Evolutionary conservation across 768 basidiomycete genomes (phyloP), one percentile per base, ranked within the genome.

Genomic region (Boletellus sp.): DNA sequence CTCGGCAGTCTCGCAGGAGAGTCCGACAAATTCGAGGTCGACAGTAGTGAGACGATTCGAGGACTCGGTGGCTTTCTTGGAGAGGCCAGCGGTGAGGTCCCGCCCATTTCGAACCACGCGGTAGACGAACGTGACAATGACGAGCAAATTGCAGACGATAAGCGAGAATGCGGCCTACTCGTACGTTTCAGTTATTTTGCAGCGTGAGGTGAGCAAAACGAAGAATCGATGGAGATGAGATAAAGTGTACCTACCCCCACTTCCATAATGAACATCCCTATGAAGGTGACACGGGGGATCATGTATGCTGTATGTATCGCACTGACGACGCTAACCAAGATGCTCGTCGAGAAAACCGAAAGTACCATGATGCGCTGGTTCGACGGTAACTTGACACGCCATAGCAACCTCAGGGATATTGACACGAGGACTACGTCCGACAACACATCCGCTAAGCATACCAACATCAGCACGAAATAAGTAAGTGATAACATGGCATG

Each of bases 281-380:
- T 35, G 17, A 53, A 55, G 9, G 42, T 9, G 10, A 41, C 20
- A 1, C 39, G 55, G 19, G 74, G 62, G 45, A 81, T 73, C 53
- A 73, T 71, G 23, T 66, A 67, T 5, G 46, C 58, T 0, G 74
- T 74, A 41, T 79, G 79, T 4, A 79, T 72, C 13, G 67, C 59
- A 42, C 68, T 71, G 44, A 72, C 72, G 33, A 75, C 56, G 9
- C 74, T 79, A 6, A 78, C 79, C 42, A 75, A 61, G 48, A 79
- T 72, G 45, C 78, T 78, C 7, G 80, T 72, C 10, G 80, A 80
- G 60, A 82, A 80, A 41, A 79, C 77, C 0, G 57, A 53, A 16
- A 66, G 45, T 45, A 78, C 58, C 52, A 75, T 69, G 34, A 77
- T 65, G 16, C 72, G 70, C 23, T 68, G 55, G 20, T 72, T 71